Conservation (phyloP, 2,329 filamentous ascomycete species). For the Fusarium liriodendri region DNA sequence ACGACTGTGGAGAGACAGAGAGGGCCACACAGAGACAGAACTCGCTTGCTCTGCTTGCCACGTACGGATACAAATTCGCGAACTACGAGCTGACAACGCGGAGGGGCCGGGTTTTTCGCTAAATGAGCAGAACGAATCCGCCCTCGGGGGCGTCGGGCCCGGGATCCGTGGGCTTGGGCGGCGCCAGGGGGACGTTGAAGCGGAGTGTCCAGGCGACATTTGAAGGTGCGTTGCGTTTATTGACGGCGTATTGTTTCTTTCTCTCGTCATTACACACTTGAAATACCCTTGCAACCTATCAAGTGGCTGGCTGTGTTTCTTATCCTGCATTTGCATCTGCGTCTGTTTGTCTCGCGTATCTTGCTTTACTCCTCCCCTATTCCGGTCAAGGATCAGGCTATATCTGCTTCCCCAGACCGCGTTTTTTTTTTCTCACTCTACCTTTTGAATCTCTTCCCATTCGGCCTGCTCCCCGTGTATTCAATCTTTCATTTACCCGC, state of each 20-base stretch:
- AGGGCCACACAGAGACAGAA: neutral
- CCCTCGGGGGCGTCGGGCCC: conserved; percentile 62
- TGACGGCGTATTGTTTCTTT: neutral
- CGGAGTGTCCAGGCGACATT: conserved; percentile 70
- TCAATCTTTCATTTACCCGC: neutral
- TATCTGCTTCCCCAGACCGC: conserved; percentile 7
- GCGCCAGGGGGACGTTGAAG: conserved; percentile 58
- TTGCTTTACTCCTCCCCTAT: conserved; percentile 5
- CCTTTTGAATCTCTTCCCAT: conserved; percentile 4
- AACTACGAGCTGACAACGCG: neutral
- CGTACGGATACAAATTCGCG: neutral
- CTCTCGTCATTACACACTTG: neutral
- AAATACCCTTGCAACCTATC: neutral
- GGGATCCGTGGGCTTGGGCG: conserved; percentile 57
- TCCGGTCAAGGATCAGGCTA: conserved; percentile 4
- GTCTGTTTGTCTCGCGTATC: conserved; percentile 24
- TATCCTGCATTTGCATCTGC: neutral
- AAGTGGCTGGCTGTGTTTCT: neutral
- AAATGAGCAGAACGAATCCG: conserved; percentile 67
- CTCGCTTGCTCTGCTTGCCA: neutral
- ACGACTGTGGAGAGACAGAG: conserved; percentile 5
- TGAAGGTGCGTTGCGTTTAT: conserved; percentile 60
- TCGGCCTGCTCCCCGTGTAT: conserved; percentile 15
- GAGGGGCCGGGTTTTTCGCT: conserved; percentile 10
- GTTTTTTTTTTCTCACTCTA: conserved; percentile 6